Evolutionary conservation across 169 alveolate species (phyloP), one percentile per base, ranked within the genome.

Genomic region (Gregarina niphandrodes): DNA sequence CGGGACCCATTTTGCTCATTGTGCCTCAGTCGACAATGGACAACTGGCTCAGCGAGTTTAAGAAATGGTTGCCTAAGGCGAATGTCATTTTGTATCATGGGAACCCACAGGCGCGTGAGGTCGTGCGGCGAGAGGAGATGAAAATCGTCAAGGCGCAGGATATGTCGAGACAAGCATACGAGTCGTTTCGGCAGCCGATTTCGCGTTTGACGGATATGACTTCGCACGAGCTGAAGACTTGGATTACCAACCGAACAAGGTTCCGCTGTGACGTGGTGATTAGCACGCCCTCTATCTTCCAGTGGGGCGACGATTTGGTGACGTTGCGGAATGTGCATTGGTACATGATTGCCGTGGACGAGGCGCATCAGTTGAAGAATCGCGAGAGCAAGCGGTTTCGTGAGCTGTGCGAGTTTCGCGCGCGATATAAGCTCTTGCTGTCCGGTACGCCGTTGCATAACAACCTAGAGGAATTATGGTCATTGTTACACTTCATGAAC

Each of bases 1-100:
- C 70, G 21, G 89, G 87, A 3, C 94, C 94, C 0, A 74, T 72
- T 46, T 63, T 87, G 49, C 71, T 87, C 11, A 74, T 87, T n/a
- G 95, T 74, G 1, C 97, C 97, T 1, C 91, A 82, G 47, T 73
- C 90, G 18, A 78, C 93, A n/a, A 73, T 84, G 39, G 93, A 87
- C 31, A 82, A 84, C 59, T 87, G 97, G 97, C 42, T 79, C 55
- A 60, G 86, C 36, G 95, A 84, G 44, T 82, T 82, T 54, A 75
- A 75, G 45, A 21, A 57, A 17, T 82, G 94, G 94, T 58, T 80
- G 22, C 93, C 93, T 1, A 78, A 75, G 37, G 82, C 82, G 16
- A 80, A 80, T 54, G 84, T 73, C 5, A 91, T 80, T 7, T 70
- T 79, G 31, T 77, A 77, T 43, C 80, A 82, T 54, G 94, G 94